Conservation (phyloP, 441 rosid species). For the Oxalis stricta region DNA sequence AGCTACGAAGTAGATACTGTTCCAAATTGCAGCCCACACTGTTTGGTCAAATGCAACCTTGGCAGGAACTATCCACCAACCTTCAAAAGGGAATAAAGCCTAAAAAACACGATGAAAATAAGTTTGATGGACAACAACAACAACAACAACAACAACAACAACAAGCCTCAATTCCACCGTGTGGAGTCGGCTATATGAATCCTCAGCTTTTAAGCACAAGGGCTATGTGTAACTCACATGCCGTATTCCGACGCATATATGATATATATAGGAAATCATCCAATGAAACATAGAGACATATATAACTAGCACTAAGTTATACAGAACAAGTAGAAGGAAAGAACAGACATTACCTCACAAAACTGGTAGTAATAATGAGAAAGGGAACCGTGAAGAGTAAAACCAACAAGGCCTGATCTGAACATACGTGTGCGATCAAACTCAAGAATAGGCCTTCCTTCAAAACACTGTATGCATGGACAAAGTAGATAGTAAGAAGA, state of each 20-base stretch:
- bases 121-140: too few species aligned
- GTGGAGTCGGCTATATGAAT: too few species aligned
- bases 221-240: too few species aligned
- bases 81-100: slow-evolving; percentile 78
- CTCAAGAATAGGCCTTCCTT: slow-evolving; percentile 78
- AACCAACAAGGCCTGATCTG: slow-evolving; percentile 92
- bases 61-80: slow-evolving; percentile 93
- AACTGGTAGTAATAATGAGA: slow-evolving; percentile 90
- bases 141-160: too few species aligned
- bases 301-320: too few species aligned
- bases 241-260: too few species aligned
- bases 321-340: slow-evolving; percentile 11
- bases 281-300: too few species aligned
- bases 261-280: slow-evolving; percentile 2
- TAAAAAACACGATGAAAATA: slow-evolving; percentile 15
- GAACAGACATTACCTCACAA: slow-evolving; percentile 47
- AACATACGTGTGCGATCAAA: slow-evolving; percentile 54
- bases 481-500: background rate
- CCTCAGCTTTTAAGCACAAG: too few species aligned
- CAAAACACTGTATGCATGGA: slow-evolving; percentile 49
- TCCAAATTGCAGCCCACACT: slow-evolving; percentile 82
- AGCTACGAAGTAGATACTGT: slow-evolving; percentile 57
- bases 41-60: slow-evolving; percentile 88
- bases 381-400: slow-evolving; percentile 85
- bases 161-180: too few species aligned